Evolutionary conservation across 2,329 filamentous ascomycete genomes (phyloP).

Genomic region (Lecanosticta acicola): DNA sequence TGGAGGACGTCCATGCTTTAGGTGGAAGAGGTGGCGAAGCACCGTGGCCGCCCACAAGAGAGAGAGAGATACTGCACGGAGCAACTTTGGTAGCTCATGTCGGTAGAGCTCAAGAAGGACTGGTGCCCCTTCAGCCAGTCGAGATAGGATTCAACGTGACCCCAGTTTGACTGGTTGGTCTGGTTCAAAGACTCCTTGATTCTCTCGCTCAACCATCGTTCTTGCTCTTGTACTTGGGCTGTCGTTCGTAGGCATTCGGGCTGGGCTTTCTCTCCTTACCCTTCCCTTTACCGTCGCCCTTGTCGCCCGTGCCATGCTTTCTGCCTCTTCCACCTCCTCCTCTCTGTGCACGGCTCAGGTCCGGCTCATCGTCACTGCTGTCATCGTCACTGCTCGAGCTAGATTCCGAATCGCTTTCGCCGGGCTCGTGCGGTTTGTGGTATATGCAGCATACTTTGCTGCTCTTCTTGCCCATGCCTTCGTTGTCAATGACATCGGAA

Average conservation of each 20-base stretch:
- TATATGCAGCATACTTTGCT: slow-evolving; percentile 99
- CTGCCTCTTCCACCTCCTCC: slow-evolving; percentile 48
- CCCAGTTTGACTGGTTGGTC: no score
- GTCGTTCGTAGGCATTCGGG: slow-evolving; percentile 77
- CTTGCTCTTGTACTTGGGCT: slow-evolving; percentile 49
- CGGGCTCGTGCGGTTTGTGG: slow-evolving; percentile 73
- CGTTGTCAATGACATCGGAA: slow-evolving; percentile 89
- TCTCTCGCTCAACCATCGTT: neutral
- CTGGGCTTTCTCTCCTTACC: slow-evolving; percentile 53
- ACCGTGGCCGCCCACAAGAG: no score
- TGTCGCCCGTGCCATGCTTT: slow-evolving; percentile 66
- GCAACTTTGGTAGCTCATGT: no score
- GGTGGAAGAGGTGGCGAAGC: no score
- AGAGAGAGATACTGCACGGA: no score
- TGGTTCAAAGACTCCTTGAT: neutral
- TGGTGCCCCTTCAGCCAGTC: no score
- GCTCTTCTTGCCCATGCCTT: slow-evolving; percentile 86
- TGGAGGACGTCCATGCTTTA: no score
- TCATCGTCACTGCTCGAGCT: slow-evolving; percentile 51
- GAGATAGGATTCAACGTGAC: no score
- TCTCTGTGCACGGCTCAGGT: slow-evolving; percentile 45
- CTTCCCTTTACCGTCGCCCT: slow-evolving; percentile 36
- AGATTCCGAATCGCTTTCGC: slow-evolving; percentile 72
- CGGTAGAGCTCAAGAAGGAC: no score
- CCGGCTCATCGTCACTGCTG: slow-evolving; percentile 51